phyloP scores from a whole-genome alignment of 495 filamentous ascomycete genomes.

The Jackrogersella minutella region DNA sequence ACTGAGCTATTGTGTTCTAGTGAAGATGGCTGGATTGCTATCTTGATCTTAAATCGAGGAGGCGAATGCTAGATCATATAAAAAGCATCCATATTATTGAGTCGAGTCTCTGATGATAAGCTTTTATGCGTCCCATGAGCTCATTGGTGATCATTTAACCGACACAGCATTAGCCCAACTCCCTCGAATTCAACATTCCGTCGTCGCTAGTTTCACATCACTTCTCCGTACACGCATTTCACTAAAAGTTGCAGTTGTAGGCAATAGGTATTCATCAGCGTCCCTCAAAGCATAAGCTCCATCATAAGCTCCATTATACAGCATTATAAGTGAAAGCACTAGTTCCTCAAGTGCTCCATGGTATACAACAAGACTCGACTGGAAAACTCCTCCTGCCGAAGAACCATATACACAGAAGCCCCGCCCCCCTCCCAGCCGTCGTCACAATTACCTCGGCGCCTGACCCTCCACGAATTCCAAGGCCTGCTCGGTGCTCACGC shows the following conservation, averaged over 20 bases:
- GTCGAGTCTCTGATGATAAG: too few relatives aligned
- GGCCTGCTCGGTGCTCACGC: slow-evolving; percentile 85
- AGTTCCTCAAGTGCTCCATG: slow-evolving; percentile 9
- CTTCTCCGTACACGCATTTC: neutral
- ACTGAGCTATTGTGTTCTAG: too few relatives aligned
- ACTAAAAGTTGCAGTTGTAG: neutral
- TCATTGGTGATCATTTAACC: too few relatives aligned
- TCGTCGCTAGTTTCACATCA: neutral
- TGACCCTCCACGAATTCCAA: slow-evolving; percentile 90
- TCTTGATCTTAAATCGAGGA: too few relatives aligned
- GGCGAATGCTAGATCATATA: too few relatives aligned
- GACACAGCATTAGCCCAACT: too few relatives aligned
- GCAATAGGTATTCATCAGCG: slow-evolving; percentile 26
- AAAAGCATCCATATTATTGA: too few relatives aligned
- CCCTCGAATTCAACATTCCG: too few relatives aligned
- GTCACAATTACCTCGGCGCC: slow-evolving; percentile 42
- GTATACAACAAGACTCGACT: slow-evolving; percentile 27
- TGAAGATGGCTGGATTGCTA: too few relatives aligned
- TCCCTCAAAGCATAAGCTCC: slow-evolving; percentile 8
- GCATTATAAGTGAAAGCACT: neutral
- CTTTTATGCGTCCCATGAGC: too few relatives aligned
- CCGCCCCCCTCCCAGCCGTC: neutral
- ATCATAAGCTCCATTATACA: slow-evolving; percentile 16
- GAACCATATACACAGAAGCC: slow-evolving; percentile 20
- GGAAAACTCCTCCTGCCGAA: slow-evolving; percentile 21